A percentile compares a stretch with the other conserved stretches of the same genome.
Evolutionary conservation across 2,329 filamentous ascomycete species (phyloP).

Genomic region (Phialemonium atrogriseum): DNA sequence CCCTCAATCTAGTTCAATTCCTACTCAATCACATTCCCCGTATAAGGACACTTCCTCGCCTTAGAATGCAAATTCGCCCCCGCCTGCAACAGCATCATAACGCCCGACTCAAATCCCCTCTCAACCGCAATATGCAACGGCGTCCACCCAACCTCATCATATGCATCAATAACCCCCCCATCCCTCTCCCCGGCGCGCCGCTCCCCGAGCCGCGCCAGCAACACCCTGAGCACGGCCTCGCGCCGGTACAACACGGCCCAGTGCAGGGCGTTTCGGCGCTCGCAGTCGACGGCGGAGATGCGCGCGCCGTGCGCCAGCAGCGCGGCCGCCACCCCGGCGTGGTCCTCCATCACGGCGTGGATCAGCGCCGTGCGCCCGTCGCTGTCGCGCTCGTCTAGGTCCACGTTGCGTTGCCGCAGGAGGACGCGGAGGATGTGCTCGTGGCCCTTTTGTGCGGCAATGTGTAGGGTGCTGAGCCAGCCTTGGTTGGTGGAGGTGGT

Average conservation of each 20-base stretch:
- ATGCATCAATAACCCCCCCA: conserved; percentile 7
- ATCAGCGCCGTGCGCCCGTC: conserved; percentile 16
- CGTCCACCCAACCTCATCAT: conserved; percentile 12
- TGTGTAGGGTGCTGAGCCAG: conserved; percentile 14
- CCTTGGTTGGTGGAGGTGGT: conserved; percentile 2
- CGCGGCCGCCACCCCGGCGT: conserved; percentile 8
- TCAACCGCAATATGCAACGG: conserved; percentile 13
- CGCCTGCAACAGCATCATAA: conserved; percentile 9
- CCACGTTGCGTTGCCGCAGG: conserved; percentile 12
- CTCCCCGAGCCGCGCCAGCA: conserved; percentile 8
- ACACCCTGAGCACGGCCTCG: conserved; percentile 10
- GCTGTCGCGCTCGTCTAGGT: conserved; percentile 16
- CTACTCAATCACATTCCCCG: too few relatives aligned
- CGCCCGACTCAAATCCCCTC: conserved; percentile 10
- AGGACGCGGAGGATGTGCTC: conserved; percentile 9
- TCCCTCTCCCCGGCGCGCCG: conserved; percentile 3
- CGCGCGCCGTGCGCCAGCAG: conserved; percentile 11
- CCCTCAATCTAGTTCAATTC: too few relatives aligned
- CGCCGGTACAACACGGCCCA: conserved; percentile 11
- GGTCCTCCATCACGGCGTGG: conserved; percentile 10
- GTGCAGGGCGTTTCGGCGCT: conserved; percentile 10
- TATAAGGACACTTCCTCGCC: neutral
- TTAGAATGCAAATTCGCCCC: conserved; percentile 2
- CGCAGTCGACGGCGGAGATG: conserved; percentile 4
- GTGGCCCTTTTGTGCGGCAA: conserved; percentile 13